Base-by-base conservation (phyloP, 805 yeast species). In the Metschnikowia matae region DNA sequence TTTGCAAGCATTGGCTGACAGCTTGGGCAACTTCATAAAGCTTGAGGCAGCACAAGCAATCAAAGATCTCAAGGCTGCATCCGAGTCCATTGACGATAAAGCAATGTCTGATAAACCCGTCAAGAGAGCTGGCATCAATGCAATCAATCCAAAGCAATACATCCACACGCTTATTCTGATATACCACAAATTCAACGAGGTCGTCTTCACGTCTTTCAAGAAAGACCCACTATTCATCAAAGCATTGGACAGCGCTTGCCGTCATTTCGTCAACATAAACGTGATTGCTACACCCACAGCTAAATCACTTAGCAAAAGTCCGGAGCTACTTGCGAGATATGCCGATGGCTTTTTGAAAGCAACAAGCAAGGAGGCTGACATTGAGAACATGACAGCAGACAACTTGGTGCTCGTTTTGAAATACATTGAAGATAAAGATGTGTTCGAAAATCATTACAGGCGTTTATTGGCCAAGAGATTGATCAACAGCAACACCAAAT, bases 401-500 rank as follows among this genome's bases (percentile, higher is more conserved):
- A 94, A 91, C 62, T 80, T 94, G 60, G 88, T 92, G 87, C 80
- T 84, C 14, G 77, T 94, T 26, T 89, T 94, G 75, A 85, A 84
- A 62, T 92, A 87, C 64, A 78, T 95, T 51, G 90, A 88, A 40
- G 98, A 94, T 66, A 91, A 90, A 67, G 98, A 95, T 72, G 88
- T 94, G 39, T 95, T 94, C 69, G 98, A 94, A 71, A 86, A 85
- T 54, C 87, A 88, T 72, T 94, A 94, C 69, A 83, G 97, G 67
- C 82, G 97, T 55, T 75, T 86, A 63, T 78, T 94, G 59, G 92
- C 98, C 10, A 87, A 86, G 65, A 81, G 99, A 65, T 79, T 94
- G 59, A 91, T 94, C 61, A 85, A 87, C 63, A 87, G 90, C 59
- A 82, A 94, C 17, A 86, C 96, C 3, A 84, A 87, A 41, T 84